Conservation (phyloP, 768 basidiomycete species). For the Suillus hirtellus region DNA sequence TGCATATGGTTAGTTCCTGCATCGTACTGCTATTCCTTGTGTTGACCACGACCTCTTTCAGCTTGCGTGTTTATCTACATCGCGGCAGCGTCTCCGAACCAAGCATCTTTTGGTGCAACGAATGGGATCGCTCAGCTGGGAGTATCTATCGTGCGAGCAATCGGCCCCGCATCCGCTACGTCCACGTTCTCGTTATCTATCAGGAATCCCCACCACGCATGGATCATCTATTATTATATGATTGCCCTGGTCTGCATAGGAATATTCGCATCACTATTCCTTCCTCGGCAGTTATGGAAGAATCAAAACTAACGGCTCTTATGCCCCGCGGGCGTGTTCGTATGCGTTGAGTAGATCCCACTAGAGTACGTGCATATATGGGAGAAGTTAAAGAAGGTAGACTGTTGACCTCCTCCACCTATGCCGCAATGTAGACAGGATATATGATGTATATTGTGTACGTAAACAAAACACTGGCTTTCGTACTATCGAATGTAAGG, state of each 20-base stretch:
- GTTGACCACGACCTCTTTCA: slow-evolving; percentile 23
- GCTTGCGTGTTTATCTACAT: slow-evolving; percentile 75
- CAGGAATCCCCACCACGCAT: slow-evolving; percentile 33
- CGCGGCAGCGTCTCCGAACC: slow-evolving; percentile 62
- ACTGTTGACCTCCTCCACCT: neutral
- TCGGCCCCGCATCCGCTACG: slow-evolving; percentile 58
- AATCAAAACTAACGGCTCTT: neutral
- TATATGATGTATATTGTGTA: neutral
- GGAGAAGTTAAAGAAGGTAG: neutral
- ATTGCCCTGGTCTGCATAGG: slow-evolving; percentile 20
- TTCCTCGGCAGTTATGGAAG: slow-evolving; percentile 29
- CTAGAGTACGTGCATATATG: neutral
- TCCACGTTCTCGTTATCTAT: slow-evolving; percentile 71
- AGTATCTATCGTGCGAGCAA: slow-evolving; percentile 39
- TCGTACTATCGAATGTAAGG: neutral
- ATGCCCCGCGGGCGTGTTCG: neutral
- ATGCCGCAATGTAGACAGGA: neutral
- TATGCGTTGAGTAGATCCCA: neutral
- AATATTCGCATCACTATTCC: slow-evolving; percentile 21
- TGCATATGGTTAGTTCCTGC: slow-evolving; percentile 51
- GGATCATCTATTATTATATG: slow-evolving; percentile 31
- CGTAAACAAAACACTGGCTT: neutral
- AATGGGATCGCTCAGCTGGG: slow-evolving; percentile 58
- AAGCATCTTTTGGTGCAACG: slow-evolving; percentile 64
- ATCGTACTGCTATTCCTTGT: neutral